Base-by-base conservation (phyloP, 768 basidiomycete species). In the Ramaria sp. region DNA sequence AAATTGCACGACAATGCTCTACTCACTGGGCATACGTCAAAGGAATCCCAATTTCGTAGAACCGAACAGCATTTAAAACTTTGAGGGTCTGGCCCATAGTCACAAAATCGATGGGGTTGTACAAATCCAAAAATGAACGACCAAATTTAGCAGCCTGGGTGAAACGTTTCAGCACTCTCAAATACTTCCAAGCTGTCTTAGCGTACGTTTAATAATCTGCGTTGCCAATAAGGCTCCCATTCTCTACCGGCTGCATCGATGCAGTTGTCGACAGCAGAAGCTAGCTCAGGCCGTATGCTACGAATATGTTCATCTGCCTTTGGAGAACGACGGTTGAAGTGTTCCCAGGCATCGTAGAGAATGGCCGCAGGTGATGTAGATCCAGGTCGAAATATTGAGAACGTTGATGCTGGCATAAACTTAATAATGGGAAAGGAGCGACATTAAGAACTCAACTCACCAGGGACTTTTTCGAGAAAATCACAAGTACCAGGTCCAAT, bases 121-220 rank as follows among this genome's bases (percentile, higher is more conserved):
- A 88, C 25, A 92, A 75, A 64, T 98, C 96, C 59, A 99, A 69
- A 65, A 93, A 99, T 0, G 90, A 86, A 57, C 92, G 80, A 1
- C 95, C 96, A 63, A 95, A 97, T 65, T 93, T 93, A 7, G 95
- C 95, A n/a, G 94, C 92, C 89, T 95, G 28, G 18, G 28, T 34
- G n/a, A 30, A 32, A 20, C 1, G 47, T 48, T 3, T 30, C 60
- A 43, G 28, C 18, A 47, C 20, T 38, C 56, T 34, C 36, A 45
- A 18, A 15, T 8, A 50, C 34, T 13, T 15, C 50, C 27, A 13
- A 50, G 41, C 12, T 52, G 13, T 3, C 13, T 56, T 56, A 37
- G 64, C 77, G 60, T 57, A 92, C 93, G 64, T 82, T 88, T 18
- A 98, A 73, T 45, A 98, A 75, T 36, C 78, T 78, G 49, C 86